phyloP scores from a whole-genome alignment of 306 rosid genomes.

The Castanea sativa region DNA sequence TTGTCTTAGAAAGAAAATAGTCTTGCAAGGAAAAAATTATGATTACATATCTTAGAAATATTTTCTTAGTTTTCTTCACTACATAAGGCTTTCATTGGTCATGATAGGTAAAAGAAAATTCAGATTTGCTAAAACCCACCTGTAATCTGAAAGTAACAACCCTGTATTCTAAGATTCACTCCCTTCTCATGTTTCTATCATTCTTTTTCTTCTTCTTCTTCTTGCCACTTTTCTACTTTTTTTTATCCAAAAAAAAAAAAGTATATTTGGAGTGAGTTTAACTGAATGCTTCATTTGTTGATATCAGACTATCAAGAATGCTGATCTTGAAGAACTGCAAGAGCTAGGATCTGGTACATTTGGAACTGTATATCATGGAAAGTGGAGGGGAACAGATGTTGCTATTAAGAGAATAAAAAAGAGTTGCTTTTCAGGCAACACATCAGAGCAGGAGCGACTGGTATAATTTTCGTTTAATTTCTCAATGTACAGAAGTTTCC shows the following conservation, averaged over 20 bases:
- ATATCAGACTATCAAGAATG: conserved; percentile 72
- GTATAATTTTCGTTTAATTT: conserved; percentile 29
- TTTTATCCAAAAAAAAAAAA: conserved; percentile 12
- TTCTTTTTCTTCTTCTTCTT: not conserved
- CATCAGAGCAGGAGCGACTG: conserved; percentile 91
- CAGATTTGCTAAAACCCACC: not conserved
- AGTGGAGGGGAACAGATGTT: conserved; percentile 98
- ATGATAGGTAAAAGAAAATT: not conserved
- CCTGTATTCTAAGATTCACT: not conserved
- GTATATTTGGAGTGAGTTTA: conserved; percentile 13
- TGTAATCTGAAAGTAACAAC: not conserved
- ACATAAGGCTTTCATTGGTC: not conserved
- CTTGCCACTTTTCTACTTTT: not conserved
- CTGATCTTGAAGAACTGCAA: conserved; percentile 77
- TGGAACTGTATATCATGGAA: conserved; percentile 94
- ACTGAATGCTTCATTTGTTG: conserved; percentile 22
- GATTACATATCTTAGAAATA: not conserved
- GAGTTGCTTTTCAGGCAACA: conserved; percentile 82
- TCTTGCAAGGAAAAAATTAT: not conserved
- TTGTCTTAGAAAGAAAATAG: too few species aligned
- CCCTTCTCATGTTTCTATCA: not conserved
- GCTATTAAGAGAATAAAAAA: conserved; percentile 92
- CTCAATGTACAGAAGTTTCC: not conserved
- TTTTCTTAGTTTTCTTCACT: not conserved
- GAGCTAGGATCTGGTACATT: conserved; percentile 97